Percentiles rank a stretch among this genome's conserved stretches.
Conservation (phyloP, 805 yeast species). For the Kregervanrija delftensis region DNA sequence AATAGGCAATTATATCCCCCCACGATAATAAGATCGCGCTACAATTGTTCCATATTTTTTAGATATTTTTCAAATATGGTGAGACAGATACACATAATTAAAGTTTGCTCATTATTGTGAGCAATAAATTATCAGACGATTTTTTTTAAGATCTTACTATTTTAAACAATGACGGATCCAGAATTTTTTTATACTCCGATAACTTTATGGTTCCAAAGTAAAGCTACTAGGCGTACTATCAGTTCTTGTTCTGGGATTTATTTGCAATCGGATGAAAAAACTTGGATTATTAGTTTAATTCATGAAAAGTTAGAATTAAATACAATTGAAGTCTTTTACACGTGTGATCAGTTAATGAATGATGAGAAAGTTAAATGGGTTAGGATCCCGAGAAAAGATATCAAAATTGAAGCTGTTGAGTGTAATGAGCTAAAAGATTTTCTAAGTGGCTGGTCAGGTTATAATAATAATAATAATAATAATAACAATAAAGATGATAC, state of each 20-base stretch:
- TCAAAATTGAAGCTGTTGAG: not conserved
- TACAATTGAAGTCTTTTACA: not conserved
- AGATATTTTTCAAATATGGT: too few relatives aligned
- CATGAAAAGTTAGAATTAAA: not conserved
- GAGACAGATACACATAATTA: too few relatives aligned
- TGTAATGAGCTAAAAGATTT: not conserved
- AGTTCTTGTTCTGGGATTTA: constrained; percentile 2
- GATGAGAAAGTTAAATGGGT: constrained; percentile 2
- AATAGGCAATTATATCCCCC: too few relatives aligned
- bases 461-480: not conserved
- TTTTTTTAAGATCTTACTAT: too few relatives aligned
- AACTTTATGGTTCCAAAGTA: not conserved
- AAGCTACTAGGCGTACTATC: not conserved
- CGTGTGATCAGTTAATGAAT: constrained; percentile 1
- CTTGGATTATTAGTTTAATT: constrained; percentile 1
- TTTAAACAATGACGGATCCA: too few relatives aligned
- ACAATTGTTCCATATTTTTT: too few relatives aligned
- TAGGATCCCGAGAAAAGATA: not conserved
- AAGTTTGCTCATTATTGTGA: too few relatives aligned
- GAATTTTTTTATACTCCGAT: too few relatives aligned
- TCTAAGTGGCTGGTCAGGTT: not conserved
- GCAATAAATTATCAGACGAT: too few relatives aligned
- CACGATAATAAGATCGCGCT: too few relatives aligned
- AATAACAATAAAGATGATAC: not conserved
- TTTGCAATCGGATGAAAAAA: not conserved